Evolutionary conservation across 805 yeast species (phyloP).

Genomic region (Pichia sporocuriosa): DNA sequence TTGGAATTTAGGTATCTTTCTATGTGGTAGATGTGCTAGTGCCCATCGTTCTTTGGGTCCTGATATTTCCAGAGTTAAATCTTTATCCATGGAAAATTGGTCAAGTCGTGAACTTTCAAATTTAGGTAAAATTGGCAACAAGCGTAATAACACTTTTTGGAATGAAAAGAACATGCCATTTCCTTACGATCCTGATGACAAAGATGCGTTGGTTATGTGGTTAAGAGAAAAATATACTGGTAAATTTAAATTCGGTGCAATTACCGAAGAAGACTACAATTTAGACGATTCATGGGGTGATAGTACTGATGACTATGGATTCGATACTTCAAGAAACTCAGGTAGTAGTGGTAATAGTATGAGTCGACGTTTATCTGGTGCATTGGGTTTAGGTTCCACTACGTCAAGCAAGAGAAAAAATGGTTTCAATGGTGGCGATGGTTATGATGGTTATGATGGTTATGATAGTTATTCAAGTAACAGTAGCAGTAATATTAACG

Average conservation of each 20-base stretch:
- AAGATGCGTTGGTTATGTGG: constrained; percentile 46
- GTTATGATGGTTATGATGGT: not conserved
- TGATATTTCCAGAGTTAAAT: constrained; percentile 59
- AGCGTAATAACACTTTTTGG: constrained; percentile 54
- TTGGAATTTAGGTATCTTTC: constrained; percentile 53
- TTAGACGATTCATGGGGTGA: constrained; percentile 18
- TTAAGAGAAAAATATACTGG: constrained; percentile 68
- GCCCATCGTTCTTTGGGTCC: constrained; percentile 62
- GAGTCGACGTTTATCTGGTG: constrained; percentile 5
- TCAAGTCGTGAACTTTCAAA: constrained; percentile 43
- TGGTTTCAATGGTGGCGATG: constrained; percentile 1
- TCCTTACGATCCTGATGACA: constrained; percentile 72
- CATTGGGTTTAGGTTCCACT: not conserved
- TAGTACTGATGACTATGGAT: constrained; percentile 13
- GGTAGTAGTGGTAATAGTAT: constrained; percentile 8
- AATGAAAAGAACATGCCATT: constrained; percentile 62
- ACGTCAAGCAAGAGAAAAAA: constrained; percentile 2
- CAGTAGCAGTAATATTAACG: no score
- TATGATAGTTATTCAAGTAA: not conserved
- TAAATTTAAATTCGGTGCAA: constrained; percentile 40
- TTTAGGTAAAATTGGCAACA: constrained; percentile 49
- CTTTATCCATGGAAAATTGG: constrained; percentile 73
- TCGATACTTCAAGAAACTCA: constrained; percentile 6
- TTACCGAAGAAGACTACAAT: constrained; percentile 32
- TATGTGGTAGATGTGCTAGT: constrained; percentile 83